phyloP scores from a whole-genome alignment of 495 filamentous ascomycete species.

The Penicillium dipodomyicola region DNA sequence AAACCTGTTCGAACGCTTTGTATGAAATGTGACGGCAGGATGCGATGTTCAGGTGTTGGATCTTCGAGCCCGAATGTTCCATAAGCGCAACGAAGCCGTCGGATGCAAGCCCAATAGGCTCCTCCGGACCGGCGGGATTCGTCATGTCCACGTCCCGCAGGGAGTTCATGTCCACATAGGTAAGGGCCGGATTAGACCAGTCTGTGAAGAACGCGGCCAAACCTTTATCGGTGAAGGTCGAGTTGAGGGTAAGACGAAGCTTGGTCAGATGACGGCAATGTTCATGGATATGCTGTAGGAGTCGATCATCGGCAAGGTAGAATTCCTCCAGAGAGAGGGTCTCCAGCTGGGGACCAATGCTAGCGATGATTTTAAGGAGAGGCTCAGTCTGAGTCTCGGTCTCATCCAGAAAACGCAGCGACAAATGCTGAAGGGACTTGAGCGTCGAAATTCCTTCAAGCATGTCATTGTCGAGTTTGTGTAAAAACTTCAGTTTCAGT shows the following conservation, averaged over 20 bases:
- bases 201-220: conserved; percentile 66
- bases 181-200: conserved; percentile 71
- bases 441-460: conserved; percentile 56
- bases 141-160: conserved; percentile 70
- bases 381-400: conserved; percentile 53
- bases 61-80: conserved; percentile 67
- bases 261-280: conserved; percentile 66
- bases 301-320: conserved; percentile 53
- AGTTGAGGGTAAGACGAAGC: conserved; percentile 73
- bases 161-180: conserved; percentile 67
- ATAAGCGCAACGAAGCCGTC: conserved; percentile 75
- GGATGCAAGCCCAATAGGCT: conserved; percentile 66
- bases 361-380: conserved; percentile 58
- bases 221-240: conserved; percentile 67
- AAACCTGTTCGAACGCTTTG: conserved; percentile 67
- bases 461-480: conserved; percentile 45
- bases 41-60: conserved; percentile 66
- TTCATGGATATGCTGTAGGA: conserved; percentile 64
- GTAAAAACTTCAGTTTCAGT: conserved; percentile 68
- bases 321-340: conserved; percentile 72
- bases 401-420: conserved; percentile 58
- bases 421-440: conserved; percentile 64
- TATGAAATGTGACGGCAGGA: conserved; percentile 75
- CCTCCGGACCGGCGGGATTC: conserved; percentile 57
- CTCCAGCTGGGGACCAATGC: conserved; percentile 57